Evolutionary conservation across 2,329 filamentous ascomycete genomes (phyloP), one percentile per base, ranked within the genome.

Genomic region (Alternaria sp.): DNA sequence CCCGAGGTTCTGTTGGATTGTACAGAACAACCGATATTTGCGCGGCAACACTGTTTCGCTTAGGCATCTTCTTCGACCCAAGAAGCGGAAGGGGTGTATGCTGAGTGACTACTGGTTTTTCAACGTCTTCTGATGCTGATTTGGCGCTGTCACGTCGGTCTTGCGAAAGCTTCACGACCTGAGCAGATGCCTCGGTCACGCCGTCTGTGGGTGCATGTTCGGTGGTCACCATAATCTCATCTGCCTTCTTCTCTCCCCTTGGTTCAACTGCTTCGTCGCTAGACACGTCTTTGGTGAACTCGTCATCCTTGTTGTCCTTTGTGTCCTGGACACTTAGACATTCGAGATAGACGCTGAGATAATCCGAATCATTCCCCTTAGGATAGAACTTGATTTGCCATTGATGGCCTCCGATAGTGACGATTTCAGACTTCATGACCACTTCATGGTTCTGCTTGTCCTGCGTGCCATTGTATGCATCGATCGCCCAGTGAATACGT

Each of bases 381-480:
- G 87, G 87, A 66, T 87, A 89, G 71, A 89, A 86, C 73, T 89
- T 89, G 79, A 90, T 86, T 57, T 85, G 86, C 87, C 87, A 90
- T 71, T 88, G 87, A 62, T 86, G 84, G 20, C 85, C 87, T 20
- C 86, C 87, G 58, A 89, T 80, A 27, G 77, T 82, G 11, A 86
- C 84, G 6, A 82, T 72, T 0, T 83, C 85, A 6, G 87, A 89
- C 30, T 83, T 84, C 83, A 89, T 87, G 64, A 89, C 79, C 41
- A 83, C 81, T 38, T 85, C 83, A 43, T 82, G 82, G 69, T 89
- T 89, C 3, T 87, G 87, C 3, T 83, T 83, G 50, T 89, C 86
- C 52, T 81, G 84, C 12, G 86, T 89, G 50, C 87, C 87, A 61
- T 88, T 86, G 68, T 88, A 85, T 41, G 82, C 81, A 32, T 85